Conservation (phyloP, 2,329 filamentous ascomycete genomes). For the Pestalotiopsis sp. region DNA sequence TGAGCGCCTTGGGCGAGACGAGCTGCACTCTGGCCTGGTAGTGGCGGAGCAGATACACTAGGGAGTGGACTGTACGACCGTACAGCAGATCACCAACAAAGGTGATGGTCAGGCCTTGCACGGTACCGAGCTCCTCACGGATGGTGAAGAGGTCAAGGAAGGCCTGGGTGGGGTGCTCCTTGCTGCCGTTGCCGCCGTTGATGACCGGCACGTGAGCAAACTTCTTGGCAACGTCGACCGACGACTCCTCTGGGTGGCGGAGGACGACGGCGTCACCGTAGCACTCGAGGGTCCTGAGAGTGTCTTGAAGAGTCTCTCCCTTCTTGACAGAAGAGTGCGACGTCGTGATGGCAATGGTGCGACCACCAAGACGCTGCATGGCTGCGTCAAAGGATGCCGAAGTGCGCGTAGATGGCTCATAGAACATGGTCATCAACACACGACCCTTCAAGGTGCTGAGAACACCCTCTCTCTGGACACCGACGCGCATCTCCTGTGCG, state of each 20-base stretch:
- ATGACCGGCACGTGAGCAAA: conserved; percentile 91
- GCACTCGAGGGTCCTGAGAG: conserved; percentile 88
- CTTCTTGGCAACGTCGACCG: conserved; percentile 80
- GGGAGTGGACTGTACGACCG: conserved; percentile 91
- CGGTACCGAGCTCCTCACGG: conserved; percentile 93
- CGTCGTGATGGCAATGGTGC: conserved; percentile 80
- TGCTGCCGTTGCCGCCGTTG: conserved; percentile 94
- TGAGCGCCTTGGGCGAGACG: conserved; percentile 78
- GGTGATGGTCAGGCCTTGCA: conserved; percentile 93
- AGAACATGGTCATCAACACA: conserved; percentile 92
- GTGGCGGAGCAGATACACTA: conserved; percentile 90
- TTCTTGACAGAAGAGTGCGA: conserved; percentile 88
- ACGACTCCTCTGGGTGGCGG: conserved; percentile 83
- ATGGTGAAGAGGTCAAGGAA: conserved; percentile 99
- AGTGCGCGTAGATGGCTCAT: conserved; percentile 94
- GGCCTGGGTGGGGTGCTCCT: conserved; percentile 96
- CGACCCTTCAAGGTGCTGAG: conserved; percentile 84
- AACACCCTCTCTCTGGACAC: conserved; percentile 89
- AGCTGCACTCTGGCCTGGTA: conserved; percentile 95
- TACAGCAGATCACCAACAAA: conserved; percentile 93
- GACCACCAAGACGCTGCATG: conserved; percentile 95
- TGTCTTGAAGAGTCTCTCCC: conserved; percentile 92
- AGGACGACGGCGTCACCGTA: conserved; percentile 97
- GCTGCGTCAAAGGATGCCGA: conserved; percentile 96
- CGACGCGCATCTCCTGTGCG: conserved; percentile 95